Percentiles rank a stretch among this genome's conserved stretches.
Conservation (phyloP, 192 early-diverging fungal species). For the Coemansia sp. region DNA sequence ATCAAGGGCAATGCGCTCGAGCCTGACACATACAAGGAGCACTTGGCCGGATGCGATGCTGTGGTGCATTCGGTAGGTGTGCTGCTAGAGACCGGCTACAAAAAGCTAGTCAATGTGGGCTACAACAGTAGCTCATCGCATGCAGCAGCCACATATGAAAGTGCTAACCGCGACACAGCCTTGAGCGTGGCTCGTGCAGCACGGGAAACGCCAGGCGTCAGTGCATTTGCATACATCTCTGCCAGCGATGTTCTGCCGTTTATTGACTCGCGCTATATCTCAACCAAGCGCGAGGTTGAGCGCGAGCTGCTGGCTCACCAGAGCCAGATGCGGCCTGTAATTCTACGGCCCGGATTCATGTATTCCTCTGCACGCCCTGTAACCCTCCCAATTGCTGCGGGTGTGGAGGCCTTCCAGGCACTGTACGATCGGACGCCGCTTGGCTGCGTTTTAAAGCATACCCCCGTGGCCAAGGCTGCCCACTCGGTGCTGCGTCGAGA, state of each 20-base stretch:
- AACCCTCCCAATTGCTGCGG: conserved; percentile 59
- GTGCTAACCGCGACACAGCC: conserved; percentile 70
- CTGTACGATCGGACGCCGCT: conserved; percentile 33
- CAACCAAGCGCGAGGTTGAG: conserved; percentile 74
- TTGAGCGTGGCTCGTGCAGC: conserved; percentile 58
- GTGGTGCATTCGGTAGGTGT: conserved; percentile 74
- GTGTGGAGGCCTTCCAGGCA: conserved; percentile 49
- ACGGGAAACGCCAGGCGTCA: conserved; percentile 42
- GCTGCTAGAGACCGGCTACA: conserved; percentile 69
- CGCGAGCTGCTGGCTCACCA: conserved; percentile 50
- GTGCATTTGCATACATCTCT: conserved; percentile 67
- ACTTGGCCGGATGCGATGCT: conserved; percentile 56
- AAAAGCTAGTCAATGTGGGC: conserved; percentile 52
- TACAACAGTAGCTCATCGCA: conserved; percentile 8
- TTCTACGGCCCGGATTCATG: conserved; percentile 65
- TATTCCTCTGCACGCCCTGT: conserved; percentile 59
- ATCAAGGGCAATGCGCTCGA: conserved; percentile 61
- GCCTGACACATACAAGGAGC: conserved; percentile 57
- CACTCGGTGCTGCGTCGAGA: conserved; percentile 40
- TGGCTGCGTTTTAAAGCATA: conserved; percentile 31
- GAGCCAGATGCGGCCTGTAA: conserved; percentile 50
- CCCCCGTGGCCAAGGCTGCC: conserved; percentile 43
- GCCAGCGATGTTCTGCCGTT: conserved; percentile 64
- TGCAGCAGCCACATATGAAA: conserved; percentile 57
- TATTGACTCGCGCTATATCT: conserved; percentile 63